These are phyloP conservation scores for Aspergillus caelatus DNA, from an alignment of 2,329 filamentous ascomycete species.

Conservation along the genomic window DNA sequence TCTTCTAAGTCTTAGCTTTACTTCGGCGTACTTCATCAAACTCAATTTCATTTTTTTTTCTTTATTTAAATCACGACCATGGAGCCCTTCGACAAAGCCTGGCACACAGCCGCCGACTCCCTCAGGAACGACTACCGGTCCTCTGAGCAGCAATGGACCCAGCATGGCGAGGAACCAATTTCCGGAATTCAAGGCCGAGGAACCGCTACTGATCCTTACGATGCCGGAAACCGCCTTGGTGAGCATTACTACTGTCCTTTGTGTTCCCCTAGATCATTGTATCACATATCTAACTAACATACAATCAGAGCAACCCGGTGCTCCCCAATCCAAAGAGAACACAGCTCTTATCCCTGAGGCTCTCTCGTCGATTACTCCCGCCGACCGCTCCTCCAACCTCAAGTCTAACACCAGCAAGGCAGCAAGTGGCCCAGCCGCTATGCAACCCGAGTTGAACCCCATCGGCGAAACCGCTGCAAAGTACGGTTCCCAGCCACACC, in stretches of 20 bases:
- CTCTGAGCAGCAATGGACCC: slow-evolving; percentile 22
- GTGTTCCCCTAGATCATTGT: neutral
- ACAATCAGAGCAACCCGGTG: slow-evolving; percentile 31
- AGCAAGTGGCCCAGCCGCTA: neutral
- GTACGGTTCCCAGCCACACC: neutral
- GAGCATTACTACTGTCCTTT: slow-evolving; percentile 22
- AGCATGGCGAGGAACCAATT: slow-evolving; percentile 65
- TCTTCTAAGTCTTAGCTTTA: neutral
- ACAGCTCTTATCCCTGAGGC: slow-evolving; percentile 26
- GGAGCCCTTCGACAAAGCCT: slow-evolving; percentile 64
- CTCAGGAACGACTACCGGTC: slow-evolving; percentile 49
- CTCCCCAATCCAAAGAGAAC: slow-evolving; percentile 23
- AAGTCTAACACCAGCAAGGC: neutral
- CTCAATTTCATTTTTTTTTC: neutral
- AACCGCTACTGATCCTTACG: slow-evolving; percentile 71
- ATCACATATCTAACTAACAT: slow-evolving; percentile 3
- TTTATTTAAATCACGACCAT: no score
- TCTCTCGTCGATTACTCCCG: slow-evolving; percentile 12
- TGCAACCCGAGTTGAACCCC: slow-evolving; percentile 10
- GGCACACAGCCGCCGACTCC: slow-evolving; percentile 51
- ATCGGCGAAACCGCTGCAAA: slow-evolving; percentile 1
- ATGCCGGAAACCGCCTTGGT: slow-evolving; percentile 74
- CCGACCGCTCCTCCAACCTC: neutral
- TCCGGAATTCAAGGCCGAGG: slow-evolving; percentile 72
- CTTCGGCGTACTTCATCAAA: neutral